A percentile compares a stretch with the other conserved stretches of the same genome.
Evolutionary conservation across 192 early-diverging fungal species (phyloP).

Genomic region (Mortierella antarctica): DNA sequence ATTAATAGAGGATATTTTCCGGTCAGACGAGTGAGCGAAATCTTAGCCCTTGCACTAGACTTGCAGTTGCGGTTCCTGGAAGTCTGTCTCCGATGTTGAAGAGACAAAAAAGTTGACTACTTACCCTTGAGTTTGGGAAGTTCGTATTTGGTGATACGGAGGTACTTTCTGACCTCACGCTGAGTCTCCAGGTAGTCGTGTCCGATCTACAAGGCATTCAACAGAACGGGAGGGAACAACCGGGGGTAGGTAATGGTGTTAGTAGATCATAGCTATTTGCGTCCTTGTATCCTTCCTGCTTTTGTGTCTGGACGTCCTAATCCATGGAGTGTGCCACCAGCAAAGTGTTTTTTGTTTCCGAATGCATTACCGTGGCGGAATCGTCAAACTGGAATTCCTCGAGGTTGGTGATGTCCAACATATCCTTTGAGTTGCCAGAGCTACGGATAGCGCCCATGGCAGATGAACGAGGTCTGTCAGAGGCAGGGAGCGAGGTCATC

Average conservation of each 20-base stretch:
- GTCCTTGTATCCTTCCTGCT: neutral
- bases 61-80: neutral
- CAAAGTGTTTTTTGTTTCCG: neutral
- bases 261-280: neutral
- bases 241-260: too few species aligned
- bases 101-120: neutral
- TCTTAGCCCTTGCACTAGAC: neutral
- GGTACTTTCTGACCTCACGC: constrained; percentile 64
- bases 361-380: constrained; percentile 57
- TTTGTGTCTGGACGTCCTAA: neutral
- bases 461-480: constrained; percentile 42
- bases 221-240: neutral
- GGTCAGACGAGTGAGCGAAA: constrained; percentile 3
- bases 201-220: constrained; percentile 32
- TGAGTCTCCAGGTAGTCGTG: constrained; percentile 61
- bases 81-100: neutral
- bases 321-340: neutral
- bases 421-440: constrained; percentile 43
- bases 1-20: neutral
- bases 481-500: constrained; percentile 26
- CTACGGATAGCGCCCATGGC: constrained; percentile 43
- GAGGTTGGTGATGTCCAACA: constrained; percentile 62
- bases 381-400: constrained; percentile 65
- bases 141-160: constrained; percentile 67
- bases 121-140: constrained; percentile 68